Conservation (phyloP, 306 rosid species). For the Prunus salicina region DNA sequence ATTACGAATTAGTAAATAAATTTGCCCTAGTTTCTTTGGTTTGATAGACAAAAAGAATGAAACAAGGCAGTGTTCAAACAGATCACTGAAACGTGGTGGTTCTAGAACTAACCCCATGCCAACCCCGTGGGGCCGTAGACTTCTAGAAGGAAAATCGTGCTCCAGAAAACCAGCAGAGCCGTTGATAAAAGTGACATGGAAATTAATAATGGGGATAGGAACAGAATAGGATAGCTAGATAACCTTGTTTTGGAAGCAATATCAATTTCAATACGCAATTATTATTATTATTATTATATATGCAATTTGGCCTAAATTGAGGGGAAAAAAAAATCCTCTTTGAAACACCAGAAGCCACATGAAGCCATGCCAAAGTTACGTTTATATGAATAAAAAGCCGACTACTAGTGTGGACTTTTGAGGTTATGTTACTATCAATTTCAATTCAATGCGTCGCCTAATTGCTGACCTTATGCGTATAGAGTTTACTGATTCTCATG, state of each 20-base stretch:
- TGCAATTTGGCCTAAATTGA: not conserved
- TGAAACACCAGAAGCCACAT: not conserved
- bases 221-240: not conserved
- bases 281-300: not conserved
- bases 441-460: not conserved
- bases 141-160: slow-evolving; percentile 38
- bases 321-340: not conserved
- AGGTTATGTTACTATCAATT: not conserved
- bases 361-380: not conserved
- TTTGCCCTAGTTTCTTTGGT: no score
- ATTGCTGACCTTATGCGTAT: not conserved
- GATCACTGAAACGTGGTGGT: not conserved
- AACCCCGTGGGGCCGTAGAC: slow-evolving; percentile 9
- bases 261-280: not conserved
- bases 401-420: not conserved
- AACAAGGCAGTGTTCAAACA: not conserved
- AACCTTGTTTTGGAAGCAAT: slow-evolving; percentile 20
- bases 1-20: no score
- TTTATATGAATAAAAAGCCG: not conserved
- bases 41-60: not conserved
- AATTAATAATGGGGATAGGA: no score
- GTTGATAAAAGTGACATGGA: no score
- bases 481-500: not conserved
- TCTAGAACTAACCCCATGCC: slow-evolving; percentile 20
- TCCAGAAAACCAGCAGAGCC: not conserved